phyloP scores from a whole-genome alignment of 1,284 basidiomycete species.

The Vanrija pseudolonga region DNA sequence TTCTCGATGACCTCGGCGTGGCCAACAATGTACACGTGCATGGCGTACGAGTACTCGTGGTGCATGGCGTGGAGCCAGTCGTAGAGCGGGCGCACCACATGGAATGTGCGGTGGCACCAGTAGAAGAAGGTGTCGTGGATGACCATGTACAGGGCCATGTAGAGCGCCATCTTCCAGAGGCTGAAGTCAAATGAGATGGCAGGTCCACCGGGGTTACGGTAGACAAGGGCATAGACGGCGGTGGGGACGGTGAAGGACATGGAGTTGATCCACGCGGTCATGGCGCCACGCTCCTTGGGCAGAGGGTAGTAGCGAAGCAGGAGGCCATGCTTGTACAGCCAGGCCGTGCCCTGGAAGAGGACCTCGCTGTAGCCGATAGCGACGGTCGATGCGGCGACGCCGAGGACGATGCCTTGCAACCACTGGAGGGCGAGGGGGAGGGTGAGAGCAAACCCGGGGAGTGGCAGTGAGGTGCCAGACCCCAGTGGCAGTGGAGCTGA shows the following conservation, averaged over 20 bases:
- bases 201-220: background rate
- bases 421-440: background rate
- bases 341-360: background rate
- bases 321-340: background rate
- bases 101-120: slow-evolving; percentile 2
- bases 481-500: background rate
- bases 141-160: slow-evolving; percentile 4
- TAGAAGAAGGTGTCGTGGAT: slow-evolving; percentile 7
- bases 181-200: background rate
- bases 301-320: slow-evolving; percentile 2
- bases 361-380: background rate
- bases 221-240: background rate
- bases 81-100: slow-evolving; percentile 1
- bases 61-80: slow-evolving; percentile 3
- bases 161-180: background rate
- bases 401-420: background rate
- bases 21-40: slow-evolving; percentile 5
- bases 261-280: background rate
- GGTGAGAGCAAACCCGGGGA: background rate
- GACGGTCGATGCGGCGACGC: background rate
- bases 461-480: background rate
- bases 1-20: slow-evolving; percentile 6
- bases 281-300: background rate
- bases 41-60: slow-evolving; percentile 9
- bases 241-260: slow-evolving; percentile 2